Evolutionary conservation across 345 rosid species (phyloP), one percentile per base, ranked within the genome.

Genomic region (Murraya paniculata): DNA sequence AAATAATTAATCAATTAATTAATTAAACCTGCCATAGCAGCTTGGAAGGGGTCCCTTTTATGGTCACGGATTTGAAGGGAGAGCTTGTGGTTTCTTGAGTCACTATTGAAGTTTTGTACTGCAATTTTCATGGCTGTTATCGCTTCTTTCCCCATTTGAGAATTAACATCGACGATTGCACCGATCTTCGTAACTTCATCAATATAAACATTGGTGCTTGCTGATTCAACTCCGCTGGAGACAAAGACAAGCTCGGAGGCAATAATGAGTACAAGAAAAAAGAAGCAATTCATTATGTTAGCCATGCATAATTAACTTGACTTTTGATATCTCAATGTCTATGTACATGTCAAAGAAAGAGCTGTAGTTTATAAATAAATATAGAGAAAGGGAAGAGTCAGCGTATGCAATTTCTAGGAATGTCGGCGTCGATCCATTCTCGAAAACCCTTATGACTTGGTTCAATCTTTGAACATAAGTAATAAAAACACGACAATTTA

Each of bases 51-150:
- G 62, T 78, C 74, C 14, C 76, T 76, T 58, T 64, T 38, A 28
- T 81, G 79, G 62, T 85, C 72, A 27, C 38, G 71, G 72, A 82
- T 67, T 36, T 72, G 73, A 53, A 87, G 85, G 33, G 83, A 79
- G 4, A 88, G 65, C 30, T 74, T 80, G 74, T 76, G 80, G 58
- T 77, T 24, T 73, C 64, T 60, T 1, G 84, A 81, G 6, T 0
- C 22, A 14, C 19, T 64, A 77, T 81, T 84, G 81, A 77, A 83
- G 38, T 75, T 79, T 21, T 33, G 76, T 28, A 81, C 83, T 10
- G 91, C 89, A 14, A 87, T 74, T 71, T 84, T 82, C 79, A 90
- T 65, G 4, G 90, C 91, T 2, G 64, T 73, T 76, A 71, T 82
- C 76, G 60, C 82, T 79, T 87, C 87, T 69, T 77, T 84, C 39